Evolutionary conservation across 306 rosid species (phyloP).

Genomic region (Astragalus glycyphyllos): DNA sequence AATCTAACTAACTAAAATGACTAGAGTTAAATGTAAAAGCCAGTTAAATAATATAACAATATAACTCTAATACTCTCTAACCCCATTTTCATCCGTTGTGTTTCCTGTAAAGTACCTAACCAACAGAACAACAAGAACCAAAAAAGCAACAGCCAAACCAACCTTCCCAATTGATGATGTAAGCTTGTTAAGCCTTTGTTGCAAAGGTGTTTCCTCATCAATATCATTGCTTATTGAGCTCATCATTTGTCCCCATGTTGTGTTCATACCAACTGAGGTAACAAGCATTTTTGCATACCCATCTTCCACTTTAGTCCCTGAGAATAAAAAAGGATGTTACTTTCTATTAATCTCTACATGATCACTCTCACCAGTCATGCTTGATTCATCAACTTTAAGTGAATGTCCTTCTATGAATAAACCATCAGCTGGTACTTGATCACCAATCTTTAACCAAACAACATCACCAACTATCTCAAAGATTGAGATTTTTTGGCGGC

Average conservation of each 20-base stretch:
- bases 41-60: too few relatives aligned
- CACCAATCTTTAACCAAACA: conserved; percentile 49
- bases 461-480: conserved; percentile 46
- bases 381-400: conserved; percentile 43
- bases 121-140: conserved; percentile 45
- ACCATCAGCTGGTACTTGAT: conserved; percentile 51
- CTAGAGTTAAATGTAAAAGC: too few relatives aligned
- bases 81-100: conserved; percentile 41
- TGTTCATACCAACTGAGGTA: conserved; percentile 50
- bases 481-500: conserved; percentile 22
- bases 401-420: conserved; percentile 47
- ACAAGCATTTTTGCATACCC: conserved; percentile 50
- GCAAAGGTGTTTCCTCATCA: conserved; percentile 44
- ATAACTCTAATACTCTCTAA: too few relatives aligned
- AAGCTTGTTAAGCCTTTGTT: conserved; percentile 39
- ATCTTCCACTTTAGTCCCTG: conserved; percentile 50
- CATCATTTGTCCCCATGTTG: conserved; percentile 56
- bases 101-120: conserved; percentile 49
- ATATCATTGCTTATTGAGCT: conserved; percentile 42
- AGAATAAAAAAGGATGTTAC: conserved; percentile 39
- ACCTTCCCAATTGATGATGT: conserved; percentile 49
- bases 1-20: too few relatives aligned
- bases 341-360: conserved; percentile 37
- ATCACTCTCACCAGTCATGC: conserved; percentile 51
- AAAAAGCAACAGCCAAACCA: conserved; percentile 47